phyloP scores from a whole-genome alignment of 2,329 filamentous ascomycete genomes.

The Boeremia exigua region DNA sequence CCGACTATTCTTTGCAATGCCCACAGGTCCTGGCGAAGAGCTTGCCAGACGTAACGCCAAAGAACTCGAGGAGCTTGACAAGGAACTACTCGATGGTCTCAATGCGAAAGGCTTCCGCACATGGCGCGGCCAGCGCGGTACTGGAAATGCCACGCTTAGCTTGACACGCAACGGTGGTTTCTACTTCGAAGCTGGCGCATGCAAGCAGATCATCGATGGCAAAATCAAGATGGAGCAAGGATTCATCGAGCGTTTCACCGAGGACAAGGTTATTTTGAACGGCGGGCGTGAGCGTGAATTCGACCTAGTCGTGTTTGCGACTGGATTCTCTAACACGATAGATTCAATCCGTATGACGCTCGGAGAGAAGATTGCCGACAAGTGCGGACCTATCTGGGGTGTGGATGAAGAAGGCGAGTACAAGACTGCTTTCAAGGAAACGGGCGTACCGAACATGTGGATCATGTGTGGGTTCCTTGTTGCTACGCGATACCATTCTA shows the following conservation, averaged over 20 bases:
- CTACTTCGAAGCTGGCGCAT: constrained; percentile 71
- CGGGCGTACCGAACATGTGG: constrained; percentile 17
- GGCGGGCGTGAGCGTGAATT: constrained; percentile 64
- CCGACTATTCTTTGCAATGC: constrained; percentile 12
- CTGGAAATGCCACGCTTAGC: constrained; percentile 13
- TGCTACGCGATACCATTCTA: constrained; percentile 8
- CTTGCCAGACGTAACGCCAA: constrained; percentile 10
- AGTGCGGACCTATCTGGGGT: constrained; percentile 56
- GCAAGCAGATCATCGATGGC: constrained; percentile 65
- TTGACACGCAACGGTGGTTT: constrained; percentile 61
- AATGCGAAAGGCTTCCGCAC: constrained; percentile 12
- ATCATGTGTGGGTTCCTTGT: constrained; percentile 11
- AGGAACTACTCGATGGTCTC: constrained; percentile 11
- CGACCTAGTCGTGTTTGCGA: constrained; percentile 64
- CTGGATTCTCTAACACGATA: constrained; percentile 70
- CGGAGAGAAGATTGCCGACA: constrained; percentile 66
- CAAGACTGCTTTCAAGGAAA: constrained; percentile 22
- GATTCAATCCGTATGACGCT: constrained; percentile 65
- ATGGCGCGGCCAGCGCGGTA: constrained; percentile 17
- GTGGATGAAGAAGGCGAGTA: constrained; percentile 45
- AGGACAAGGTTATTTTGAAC: constrained; percentile 49
- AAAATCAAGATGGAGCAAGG: constrained; percentile 65
- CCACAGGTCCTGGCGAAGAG: constrained; percentile 12
- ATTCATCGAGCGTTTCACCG: constrained; percentile 57
- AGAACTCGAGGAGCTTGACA: constrained; percentile 11